These are phyloP conservation scores for Paecilomyces sp. DNA, from an alignment of 2,329 filamentous ascomycete species.

Conservation along the genomic window DNA sequence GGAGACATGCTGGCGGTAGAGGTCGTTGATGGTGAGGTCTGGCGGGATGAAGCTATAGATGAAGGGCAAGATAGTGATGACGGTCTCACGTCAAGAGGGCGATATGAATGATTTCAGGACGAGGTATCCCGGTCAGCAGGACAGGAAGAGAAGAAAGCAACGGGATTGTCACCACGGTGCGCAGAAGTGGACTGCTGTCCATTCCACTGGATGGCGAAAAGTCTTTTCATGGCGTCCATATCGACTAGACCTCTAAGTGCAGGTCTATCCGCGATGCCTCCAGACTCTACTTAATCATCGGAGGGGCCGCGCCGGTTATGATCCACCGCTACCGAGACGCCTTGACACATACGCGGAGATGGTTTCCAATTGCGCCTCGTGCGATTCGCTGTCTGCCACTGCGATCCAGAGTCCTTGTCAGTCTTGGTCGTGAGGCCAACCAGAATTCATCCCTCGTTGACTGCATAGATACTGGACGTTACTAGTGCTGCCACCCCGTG, in stretches of 20 bases:
- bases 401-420: not conserved
- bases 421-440: not conserved
- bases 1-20: slow-evolving; percentile 11
- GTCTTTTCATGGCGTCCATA: not conserved
- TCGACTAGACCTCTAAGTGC: slow-evolving; percentile 28
- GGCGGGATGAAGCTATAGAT: not conserved
- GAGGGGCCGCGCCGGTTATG: not conserved
- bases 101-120: not conserved
- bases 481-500: not conserved
- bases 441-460: not conserved
- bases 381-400: not conserved
- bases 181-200: not conserved
- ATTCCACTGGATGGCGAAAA: slow-evolving; percentile 1
- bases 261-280: slow-evolving; percentile 15
- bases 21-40: not conserved
- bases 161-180: not conserved
- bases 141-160: slow-evolving; percentile 1
- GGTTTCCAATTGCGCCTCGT: not conserved
- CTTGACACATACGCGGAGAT: not conserved
- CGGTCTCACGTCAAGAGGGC: not conserved
- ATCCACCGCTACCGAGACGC: not conserved
- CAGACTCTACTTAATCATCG: not conserved
- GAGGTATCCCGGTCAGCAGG: not conserved
- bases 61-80: not conserved
- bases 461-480: not conserved